phyloP scores from a whole-genome alignment of 805 yeast genomes.

The Komagataella mondaviorum region DNA sequence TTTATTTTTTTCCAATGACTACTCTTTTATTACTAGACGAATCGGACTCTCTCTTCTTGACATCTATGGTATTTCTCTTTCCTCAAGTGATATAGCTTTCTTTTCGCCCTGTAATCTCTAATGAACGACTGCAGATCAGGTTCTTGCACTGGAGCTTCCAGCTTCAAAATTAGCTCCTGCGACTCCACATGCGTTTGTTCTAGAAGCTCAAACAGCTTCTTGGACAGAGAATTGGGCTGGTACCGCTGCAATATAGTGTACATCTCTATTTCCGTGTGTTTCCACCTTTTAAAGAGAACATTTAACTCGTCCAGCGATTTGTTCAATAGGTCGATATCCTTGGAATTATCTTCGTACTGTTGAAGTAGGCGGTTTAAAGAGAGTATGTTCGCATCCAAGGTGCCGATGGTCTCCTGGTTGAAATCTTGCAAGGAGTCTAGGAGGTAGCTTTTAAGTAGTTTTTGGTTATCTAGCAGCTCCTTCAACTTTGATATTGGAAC shows the following conservation, averaged over 20 bases:
- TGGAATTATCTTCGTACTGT: neutral
- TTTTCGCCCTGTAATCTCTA: slow-evolving; percentile 22
- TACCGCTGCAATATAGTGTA: neutral
- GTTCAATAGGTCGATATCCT: neutral
- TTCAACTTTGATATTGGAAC: neutral
- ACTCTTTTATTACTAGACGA: neutral
- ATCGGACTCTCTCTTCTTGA: slow-evolving; percentile 24
- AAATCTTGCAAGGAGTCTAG: neutral
- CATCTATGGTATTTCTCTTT: slow-evolving; percentile 35
- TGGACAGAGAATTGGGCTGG: slow-evolving; percentile 1
- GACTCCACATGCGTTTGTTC: neutral
- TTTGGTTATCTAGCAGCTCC: neutral
- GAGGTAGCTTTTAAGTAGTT: neutral
- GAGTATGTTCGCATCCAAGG: neutral
- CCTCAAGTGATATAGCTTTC: slow-evolving; percentile 29
- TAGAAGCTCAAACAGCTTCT: neutral
- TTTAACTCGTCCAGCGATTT: neutral
- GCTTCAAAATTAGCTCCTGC: neutral
- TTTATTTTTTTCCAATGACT: neutral
- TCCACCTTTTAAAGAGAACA: neutral
- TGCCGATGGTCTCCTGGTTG: neutral
- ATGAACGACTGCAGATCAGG: slow-evolving; percentile 17
- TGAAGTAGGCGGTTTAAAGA: neutral
- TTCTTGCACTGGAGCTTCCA: neutral
- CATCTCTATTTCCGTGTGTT: slow-evolving; percentile 1